Conservation (phyloP, 2,329 filamentous ascomycete genomes). For the Fusarium vanettenii region DNA sequence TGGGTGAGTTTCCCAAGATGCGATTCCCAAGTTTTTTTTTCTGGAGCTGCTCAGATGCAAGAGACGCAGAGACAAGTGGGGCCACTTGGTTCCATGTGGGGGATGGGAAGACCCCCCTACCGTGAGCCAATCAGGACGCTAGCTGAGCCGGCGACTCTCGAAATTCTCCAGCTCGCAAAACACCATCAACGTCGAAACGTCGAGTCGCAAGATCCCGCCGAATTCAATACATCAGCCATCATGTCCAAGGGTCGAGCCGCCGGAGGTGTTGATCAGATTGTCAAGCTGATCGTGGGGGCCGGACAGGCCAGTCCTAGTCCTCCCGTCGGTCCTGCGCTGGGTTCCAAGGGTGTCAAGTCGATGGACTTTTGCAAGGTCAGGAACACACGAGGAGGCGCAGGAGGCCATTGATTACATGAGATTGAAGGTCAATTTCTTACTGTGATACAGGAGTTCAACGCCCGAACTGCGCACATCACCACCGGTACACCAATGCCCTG, state of each 20-base stretch:
- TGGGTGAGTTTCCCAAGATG: slow-evolving; percentile 12
- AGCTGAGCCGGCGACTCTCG: slow-evolving; percentile 24
- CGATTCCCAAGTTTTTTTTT: slow-evolving; percentile 42
- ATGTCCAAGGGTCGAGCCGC: slow-evolving; percentile 66
- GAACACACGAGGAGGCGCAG: not conserved
- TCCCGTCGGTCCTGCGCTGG: slow-evolving; percentile 94
- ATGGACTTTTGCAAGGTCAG: slow-evolving; percentile 99
- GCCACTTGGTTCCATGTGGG: slow-evolving; percentile 21
- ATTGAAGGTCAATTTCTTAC: slow-evolving; percentile 28
- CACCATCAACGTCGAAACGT: slow-evolving; percentile 9
- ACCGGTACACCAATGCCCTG: slow-evolving; percentile 89
- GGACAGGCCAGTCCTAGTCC: slow-evolving; percentile 95
- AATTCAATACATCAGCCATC: slow-evolving; percentile 34
- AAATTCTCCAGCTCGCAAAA: slow-evolving; percentile 45
- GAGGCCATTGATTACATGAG: not conserved
- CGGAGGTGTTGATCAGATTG: slow-evolving; percentile 74
- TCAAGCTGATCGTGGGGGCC: slow-evolving; percentile 97
- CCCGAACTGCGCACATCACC: slow-evolving; percentile 85
- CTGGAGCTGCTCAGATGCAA: slow-evolving; percentile 13
- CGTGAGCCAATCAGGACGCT: slow-evolving; percentile 38
- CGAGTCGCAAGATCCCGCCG: slow-evolving; percentile 15
- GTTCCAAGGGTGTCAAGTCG: slow-evolving; percentile 97
- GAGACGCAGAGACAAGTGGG: slow-evolving; percentile 28
- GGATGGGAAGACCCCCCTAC: slow-evolving; percentile 18
- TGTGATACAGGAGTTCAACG: slow-evolving; percentile 87